Evolutionary conservation across 352 stramenopile genomes (phyloP).

Genomic region (Pythium brassicae): DNA sequence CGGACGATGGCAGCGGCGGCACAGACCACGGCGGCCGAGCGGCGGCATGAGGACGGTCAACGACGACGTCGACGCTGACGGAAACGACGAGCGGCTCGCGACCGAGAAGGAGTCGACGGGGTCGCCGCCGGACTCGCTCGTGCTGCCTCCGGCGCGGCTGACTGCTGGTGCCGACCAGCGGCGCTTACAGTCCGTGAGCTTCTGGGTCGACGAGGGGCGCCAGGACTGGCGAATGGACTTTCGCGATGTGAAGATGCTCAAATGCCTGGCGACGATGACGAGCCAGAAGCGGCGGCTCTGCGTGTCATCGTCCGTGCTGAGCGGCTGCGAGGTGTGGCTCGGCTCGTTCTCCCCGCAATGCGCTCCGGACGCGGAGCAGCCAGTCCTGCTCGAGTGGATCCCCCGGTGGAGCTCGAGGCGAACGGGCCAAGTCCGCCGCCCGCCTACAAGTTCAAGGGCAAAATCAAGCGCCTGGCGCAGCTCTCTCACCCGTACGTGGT

Average conservation of each 20-base stretch:
- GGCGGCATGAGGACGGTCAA: too few species aligned
- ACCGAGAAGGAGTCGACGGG: constrained; percentile 5
- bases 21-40: not conserved
- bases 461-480: constrained; percentile 53
- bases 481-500: constrained; percentile 74
- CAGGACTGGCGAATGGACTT: constrained; percentile 67
- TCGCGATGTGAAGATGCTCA: constrained; percentile 50
- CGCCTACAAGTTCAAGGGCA: constrained; percentile 54
- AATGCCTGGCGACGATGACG: constrained; percentile 42
- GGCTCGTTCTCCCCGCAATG: constrained; percentile 23
- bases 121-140: constrained; percentile 2
- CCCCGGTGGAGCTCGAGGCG: constrained; percentile 23
- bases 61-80: constrained; percentile 6
- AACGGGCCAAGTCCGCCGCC: too few species aligned
- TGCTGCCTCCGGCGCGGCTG: too few species aligned
- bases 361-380: constrained; percentile 23
- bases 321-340: constrained; percentile 57
- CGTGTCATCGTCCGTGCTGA: constrained; percentile 16
- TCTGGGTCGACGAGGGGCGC: constrained; percentile 69
- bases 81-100: constrained; percentile 1
- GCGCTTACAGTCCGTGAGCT: constrained; percentile 17
- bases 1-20: not conserved
- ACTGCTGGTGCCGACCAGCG: not conserved
- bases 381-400: constrained; percentile 60
- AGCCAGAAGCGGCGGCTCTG: constrained; percentile 40